Evolutionary conservation across 73 alveolate genomes (phyloP), one percentile per base, ranked within the genome.

Genomic region (Paramecium tetraurelia): DNA sequence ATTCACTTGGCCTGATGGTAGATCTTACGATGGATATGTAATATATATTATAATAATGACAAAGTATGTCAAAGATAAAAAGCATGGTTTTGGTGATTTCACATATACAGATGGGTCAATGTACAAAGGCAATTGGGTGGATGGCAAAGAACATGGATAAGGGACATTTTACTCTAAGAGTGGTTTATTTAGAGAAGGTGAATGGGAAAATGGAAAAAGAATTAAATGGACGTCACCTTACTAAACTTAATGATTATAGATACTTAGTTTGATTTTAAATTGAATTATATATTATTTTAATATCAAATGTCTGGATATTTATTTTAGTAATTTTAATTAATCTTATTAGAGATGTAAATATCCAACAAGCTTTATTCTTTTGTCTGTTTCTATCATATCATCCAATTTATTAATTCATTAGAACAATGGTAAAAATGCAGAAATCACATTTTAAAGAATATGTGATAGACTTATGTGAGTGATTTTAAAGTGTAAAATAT

Each of bases 91-190:
- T 80, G 90, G 90, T n/a, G 90, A 80, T 14, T 46, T 80, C n/a
- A 80, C 90, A 12, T 80, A 41, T 80, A 7, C 53, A 41, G 90
- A 85, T 57, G 93, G 93, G 12, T 59, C 85, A 18, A 85, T 58
- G 38, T 85, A 85, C 11, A 69, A 57, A 38, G 93, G 93, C 12
- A 40, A 85, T 11, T 85, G 93, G 93, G 16, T 12, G 50, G 86
- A 85, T 57, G 93, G 93, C 5, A 85, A 85, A 27, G 87, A 85
- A 85, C 89, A 85, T 85, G 93, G 93, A 6, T 16, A 43, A 43
- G 93, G 93, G 7, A 57, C 93, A 21, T 85, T 57, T 36, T 10
- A 29, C 14, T 33, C 68, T 9, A 85, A 58, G 14, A 24, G 14
- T 24, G 86, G 86, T 18, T 38, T 43, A 58, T 59, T 2, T 85